Conservation (phyloP, 1,139 yeast species). For the Sugiyamaella xylanicola region DNA sequence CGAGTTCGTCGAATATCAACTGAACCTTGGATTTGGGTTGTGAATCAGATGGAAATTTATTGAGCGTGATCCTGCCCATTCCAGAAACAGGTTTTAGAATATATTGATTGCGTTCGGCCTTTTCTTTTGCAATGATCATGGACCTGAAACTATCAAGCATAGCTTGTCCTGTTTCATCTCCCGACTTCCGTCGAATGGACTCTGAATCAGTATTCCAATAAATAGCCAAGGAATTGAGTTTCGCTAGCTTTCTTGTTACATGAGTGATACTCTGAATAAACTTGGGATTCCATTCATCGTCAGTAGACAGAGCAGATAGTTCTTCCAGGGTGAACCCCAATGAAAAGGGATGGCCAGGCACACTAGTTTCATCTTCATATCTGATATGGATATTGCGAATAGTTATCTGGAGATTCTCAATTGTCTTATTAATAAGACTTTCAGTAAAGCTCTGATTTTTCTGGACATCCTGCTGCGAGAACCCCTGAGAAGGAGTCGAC, state of each 20-base stretch:
- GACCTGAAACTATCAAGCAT: conserved; percentile 39
- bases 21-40: conserved; percentile 78
- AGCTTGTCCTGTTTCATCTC: conserved; percentile 26
- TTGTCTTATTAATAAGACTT: conserved; percentile 80
- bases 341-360: conserved; percentile 67
- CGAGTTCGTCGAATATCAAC: conserved; percentile 82
- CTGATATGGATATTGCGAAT: conserved; percentile 89
- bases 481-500: conserved; percentile 35
- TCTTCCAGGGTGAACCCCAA: conserved; percentile 83
- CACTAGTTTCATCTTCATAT: conserved; percentile 69
- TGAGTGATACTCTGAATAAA: conserved; percentile 73
- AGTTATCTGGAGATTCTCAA: conserved; percentile 92
- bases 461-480: conserved; percentile 49
- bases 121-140: conserved; percentile 37
- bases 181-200: conserved; percentile 38
- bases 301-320: conserved; percentile 89
- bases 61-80: conserved; percentile 75
- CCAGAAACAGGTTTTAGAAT: conserved; percentile 89
- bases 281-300: conserved; percentile 80
- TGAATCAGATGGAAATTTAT: conserved; percentile 74
- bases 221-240: conserved; percentile 70
- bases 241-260: conserved; percentile 75
- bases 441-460: conserved; percentile 82
- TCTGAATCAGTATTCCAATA: conserved; percentile 81
- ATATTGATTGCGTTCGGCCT: conserved; percentile 54